phyloP scores from a whole-genome alignment of 2,329 filamentous ascomycete species.

The Xenosphaeropsis pyriputrescens region DNA sequence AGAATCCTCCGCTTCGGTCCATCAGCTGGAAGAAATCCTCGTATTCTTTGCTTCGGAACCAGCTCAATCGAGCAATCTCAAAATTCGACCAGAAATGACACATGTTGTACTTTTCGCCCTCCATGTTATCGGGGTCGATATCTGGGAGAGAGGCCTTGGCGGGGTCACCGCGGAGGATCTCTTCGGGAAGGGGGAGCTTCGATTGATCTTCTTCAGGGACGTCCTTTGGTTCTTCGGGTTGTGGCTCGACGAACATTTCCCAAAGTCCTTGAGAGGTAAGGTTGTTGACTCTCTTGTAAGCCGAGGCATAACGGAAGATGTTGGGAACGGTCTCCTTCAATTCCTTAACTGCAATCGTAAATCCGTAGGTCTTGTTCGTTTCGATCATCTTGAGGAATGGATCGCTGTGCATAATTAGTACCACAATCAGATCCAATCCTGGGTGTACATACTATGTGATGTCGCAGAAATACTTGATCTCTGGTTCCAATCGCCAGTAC shows the following conservation, averaged over 20 bases:
- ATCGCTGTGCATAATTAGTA: conserved; percentile 43
- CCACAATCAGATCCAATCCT: background rate
- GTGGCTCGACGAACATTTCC: conserved; percentile 94
- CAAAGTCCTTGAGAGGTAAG: conserved; percentile 83
- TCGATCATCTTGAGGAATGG: conserved; percentile 93
- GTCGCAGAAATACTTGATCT: conserved; percentile 99
- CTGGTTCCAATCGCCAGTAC: conserved; percentile 98
- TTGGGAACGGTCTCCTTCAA: conserved; percentile 95
- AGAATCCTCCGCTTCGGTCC: conserved; percentile 95
- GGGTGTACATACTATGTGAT: conserved; percentile 71
- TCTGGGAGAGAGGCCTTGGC: conserved; percentile 57
- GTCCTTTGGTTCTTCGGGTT: conserved; percentile 37
- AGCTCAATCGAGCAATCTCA: conserved; percentile 87
- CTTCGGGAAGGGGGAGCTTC: conserved; percentile 60
- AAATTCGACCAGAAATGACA: conserved; percentile 99
- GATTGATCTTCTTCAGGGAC: conserved; percentile 45
- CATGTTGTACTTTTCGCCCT: conserved; percentile 98
- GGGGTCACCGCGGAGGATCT: conserved; percentile 65
- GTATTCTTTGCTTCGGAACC: conserved; percentile 95
- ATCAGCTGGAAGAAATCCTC: conserved; percentile 98
- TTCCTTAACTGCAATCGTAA: conserved; percentile 97
- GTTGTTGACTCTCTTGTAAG: conserved; percentile 88
- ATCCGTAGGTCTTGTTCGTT: conserved; percentile 93
- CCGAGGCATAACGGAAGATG: conserved; percentile 96
- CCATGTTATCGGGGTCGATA: conserved; percentile 86